Conservation (phyloP, 2,329 filamentous ascomycete species). For the Stenocarpella maydis region DNA sequence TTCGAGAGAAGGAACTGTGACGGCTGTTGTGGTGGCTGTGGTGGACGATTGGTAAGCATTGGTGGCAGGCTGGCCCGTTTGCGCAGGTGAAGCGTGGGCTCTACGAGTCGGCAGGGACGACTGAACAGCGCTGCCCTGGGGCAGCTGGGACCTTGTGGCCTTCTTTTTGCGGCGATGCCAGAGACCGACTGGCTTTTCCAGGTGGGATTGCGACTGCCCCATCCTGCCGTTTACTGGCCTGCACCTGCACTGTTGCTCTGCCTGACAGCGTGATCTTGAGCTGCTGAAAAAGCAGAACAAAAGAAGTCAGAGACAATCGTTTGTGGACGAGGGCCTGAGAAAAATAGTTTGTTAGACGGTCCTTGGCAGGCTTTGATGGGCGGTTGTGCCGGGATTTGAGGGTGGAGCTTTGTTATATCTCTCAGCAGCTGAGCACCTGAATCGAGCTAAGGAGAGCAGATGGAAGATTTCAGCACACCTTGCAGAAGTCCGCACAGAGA, state of each 20-base stretch:
- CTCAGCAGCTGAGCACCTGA: background rate
- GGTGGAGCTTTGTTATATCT: no score
- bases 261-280: background rate
- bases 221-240: background rate
- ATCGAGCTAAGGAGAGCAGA: background rate
- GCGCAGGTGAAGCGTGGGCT: background rate
- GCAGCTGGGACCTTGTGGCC: background rate
- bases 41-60: background rate
- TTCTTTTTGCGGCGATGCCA: background rate
- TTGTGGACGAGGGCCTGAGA: no score
- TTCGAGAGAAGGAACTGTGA: background rate
- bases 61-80: background rate
- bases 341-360: no score
- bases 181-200: background rate
- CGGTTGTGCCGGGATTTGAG: background rate
- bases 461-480: background rate
- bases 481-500: no score
- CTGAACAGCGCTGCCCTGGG: background rate
- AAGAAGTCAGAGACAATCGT: background rate
- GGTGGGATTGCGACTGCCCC: slow-evolving; percentile 10
- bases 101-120: no score
- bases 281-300: background rate
- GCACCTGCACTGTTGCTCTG: background rate
- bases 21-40: background rate
- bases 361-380: no score